Evolutionary conservation across 2,329 filamentous ascomycete genomes (phyloP).

Genomic region (Epichloe baconii): DNA sequence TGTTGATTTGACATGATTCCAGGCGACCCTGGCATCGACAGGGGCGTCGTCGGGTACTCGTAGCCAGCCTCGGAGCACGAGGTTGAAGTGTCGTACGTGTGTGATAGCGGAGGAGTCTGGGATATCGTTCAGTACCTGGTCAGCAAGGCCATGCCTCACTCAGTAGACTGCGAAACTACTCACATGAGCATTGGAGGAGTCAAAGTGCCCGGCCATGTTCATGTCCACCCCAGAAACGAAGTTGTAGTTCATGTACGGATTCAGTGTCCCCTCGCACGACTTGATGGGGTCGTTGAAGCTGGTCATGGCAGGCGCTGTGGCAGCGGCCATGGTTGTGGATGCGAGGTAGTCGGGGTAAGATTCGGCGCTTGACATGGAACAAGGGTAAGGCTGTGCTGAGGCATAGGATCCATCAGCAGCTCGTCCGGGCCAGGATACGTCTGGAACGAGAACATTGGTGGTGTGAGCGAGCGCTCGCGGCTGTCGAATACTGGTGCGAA

Average conservation of each 20-base stretch:
- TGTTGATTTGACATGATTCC: conserved; percentile 27
- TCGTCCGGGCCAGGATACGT: conserved; percentile 56
- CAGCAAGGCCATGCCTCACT: conserved; percentile 32
- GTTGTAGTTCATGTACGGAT: conserved; percentile 54
- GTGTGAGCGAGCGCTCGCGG: conserved; percentile 57
- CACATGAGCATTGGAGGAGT: conserved; percentile 62
- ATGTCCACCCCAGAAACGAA: conserved; percentile 54
- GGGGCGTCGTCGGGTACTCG: conserved; percentile 55
- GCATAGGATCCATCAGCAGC: conserved; percentile 46
- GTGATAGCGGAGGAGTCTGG: conserved; percentile 67
- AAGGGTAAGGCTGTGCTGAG: conserved; percentile 36
- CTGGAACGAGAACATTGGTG: conserved; percentile 54
- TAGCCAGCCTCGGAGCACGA: conserved; percentile 48
- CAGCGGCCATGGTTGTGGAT: conserved; percentile 39
- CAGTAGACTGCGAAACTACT: conserved; percentile 42
- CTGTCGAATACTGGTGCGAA: conserved; percentile 47
- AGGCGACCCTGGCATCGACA: conserved; percentile 61
- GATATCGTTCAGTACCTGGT: conserved; percentile 16
- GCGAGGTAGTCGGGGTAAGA: conserved; percentile 43
- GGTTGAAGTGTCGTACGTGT: conserved; percentile 56
- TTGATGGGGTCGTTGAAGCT: conserved; percentile 46
- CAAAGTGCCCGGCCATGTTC: conserved; percentile 46
- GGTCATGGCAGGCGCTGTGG: conserved; percentile 51
- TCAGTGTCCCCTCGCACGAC: conserved; percentile 42
- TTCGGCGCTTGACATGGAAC: conserved; percentile 34